Base-by-base conservation (phyloP, 352 stramenopile genomes). In the Aphanomyces stellatus region DNA sequence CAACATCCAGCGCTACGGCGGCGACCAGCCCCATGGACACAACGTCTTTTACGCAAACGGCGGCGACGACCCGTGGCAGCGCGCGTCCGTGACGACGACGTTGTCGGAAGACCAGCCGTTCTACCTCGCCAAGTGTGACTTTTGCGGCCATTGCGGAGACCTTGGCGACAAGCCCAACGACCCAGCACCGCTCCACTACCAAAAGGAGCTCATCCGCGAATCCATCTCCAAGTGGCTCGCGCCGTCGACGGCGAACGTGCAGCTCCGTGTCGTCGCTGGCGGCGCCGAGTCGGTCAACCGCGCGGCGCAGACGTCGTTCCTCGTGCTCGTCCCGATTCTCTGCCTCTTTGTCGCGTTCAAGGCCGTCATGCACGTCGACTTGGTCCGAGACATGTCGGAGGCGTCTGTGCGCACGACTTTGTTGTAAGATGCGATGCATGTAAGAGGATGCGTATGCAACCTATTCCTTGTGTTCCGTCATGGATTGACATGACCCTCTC, bases 11-110 rank as follows among this genome's bases (percentile, higher is more conserved):
- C 71, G 82, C 24, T 96, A 91, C 62, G 88, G 88, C 17, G 88
- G 84, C 31, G 75, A 79, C n/a, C 73, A 86, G 31, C 88, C 88
- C 8, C 65, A 75, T 31, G 80, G 77, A 13, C 81, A 92, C 71
- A 88, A 84, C 34, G 82, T 96, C 31, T 94, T 91, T 70, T 95
- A 91, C 56, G 85, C 82, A 25, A 91, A 94, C 62, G 83, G 81
- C 33, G 80, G 72, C 0, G 88, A 96, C 64, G 88, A 96, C 34
- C 88, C 88, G 30, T 96, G 88, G 88, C 83, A 93, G 69, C 81
- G 82, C 28, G 85, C 84, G 8, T 91, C 80, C 0, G 80, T 95
- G 40, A 65, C 85, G 17, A 46, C 81, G 28, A 82, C 76, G 22
- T 60, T 91, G 11, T 74, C 76, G 1, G 75, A 80, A 25, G 82